These are phyloP conservation scores for Lagenidium sp. DNA, from an alignment of 352 stramenopile genomes.

Conservation along the genomic window DNA sequence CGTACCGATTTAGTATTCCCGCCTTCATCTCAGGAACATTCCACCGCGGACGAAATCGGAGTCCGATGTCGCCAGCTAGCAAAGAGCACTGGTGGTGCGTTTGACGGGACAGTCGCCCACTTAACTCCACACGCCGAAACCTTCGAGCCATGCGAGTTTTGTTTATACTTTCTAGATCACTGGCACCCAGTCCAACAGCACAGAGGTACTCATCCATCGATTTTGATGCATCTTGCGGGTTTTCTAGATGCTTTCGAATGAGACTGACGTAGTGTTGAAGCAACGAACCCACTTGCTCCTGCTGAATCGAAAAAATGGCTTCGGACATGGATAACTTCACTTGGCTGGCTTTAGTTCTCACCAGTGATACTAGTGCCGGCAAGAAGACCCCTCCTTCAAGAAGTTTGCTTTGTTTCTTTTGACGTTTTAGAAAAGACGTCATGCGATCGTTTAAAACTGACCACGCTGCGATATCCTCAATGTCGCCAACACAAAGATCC, in stretches of 20 bases:
- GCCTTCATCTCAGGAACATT: slow-evolving; percentile 4
- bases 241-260: slow-evolving; percentile 1
- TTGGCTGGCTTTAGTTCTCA: slow-evolving; percentile 2
- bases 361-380: slow-evolving; percentile 1
- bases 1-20: no score
- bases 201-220: neutral
- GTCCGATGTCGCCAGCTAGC: slow-evolving; percentile 3
- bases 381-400: slow-evolving; percentile 6
- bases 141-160: neutral
- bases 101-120: neutral
- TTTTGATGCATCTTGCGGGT: neutral
- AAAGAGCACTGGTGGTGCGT: slow-evolving; percentile 5
- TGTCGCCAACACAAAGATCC: neutral
- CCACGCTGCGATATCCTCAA: slow-evolving; percentile 1
- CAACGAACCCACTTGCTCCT: neutral
- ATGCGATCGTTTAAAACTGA: slow-evolving; percentile 4
- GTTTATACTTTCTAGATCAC: slow-evolving; percentile 6
- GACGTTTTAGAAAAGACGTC: neutral
- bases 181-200: slow-evolving; percentile 3
- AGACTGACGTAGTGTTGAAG: slow-evolving; percentile 5
- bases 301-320: neutral
- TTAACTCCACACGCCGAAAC: neutral
- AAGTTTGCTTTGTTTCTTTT: neutral
- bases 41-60: slow-evolving; percentile 6
- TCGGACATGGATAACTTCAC: neutral